These are phyloP conservation scores for Fusarium fracticaudum DNA, from an alignment of 2,329 filamentous ascomycete species.

Conservation along the genomic window DNA sequence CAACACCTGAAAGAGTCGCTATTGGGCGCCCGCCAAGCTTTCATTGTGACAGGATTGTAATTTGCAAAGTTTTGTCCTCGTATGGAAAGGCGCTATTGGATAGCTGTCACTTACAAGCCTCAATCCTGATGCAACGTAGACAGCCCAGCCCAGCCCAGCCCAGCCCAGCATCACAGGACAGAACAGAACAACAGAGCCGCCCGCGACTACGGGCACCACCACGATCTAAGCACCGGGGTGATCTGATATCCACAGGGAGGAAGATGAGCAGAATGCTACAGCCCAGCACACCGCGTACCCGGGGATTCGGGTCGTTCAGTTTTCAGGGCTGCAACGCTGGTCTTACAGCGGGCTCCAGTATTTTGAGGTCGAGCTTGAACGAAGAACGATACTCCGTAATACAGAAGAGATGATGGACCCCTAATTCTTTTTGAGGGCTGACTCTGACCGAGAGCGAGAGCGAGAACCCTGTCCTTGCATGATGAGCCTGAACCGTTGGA, in stretches of 20 bases:
- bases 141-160: neutral
- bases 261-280: constrained; percentile 1
- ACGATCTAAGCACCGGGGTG: constrained; percentile 23
- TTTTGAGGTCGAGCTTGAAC: neutral
- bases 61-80: constrained; percentile 10
- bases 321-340: constrained; percentile 24
- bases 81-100: constrained; percentile 18
- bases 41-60: neutral
- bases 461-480: constrained; percentile 33
- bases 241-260: constrained; percentile 4
- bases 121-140: constrained; percentile 10
- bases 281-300: constrained; percentile 30
- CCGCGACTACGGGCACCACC: constrained; percentile 1
- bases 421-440: constrained; percentile 12
- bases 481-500: constrained; percentile 39
- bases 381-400: neutral
- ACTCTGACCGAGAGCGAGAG: constrained; percentile 14
- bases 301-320: constrained; percentile 29
- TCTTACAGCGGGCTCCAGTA: constrained; percentile 18
- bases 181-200: constrained; percentile 17
- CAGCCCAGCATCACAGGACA: neutral
- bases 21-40: constrained; percentile 14
- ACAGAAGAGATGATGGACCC: constrained; percentile 19
- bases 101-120: constrained; percentile 34
- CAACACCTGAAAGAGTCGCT: neutral